Evolutionary conservation across 2,329 filamentous ascomycete genomes (phyloP), one percentile per base, ranked within the genome.

Genomic region (Penicillium fuscoglaucum): DNA sequence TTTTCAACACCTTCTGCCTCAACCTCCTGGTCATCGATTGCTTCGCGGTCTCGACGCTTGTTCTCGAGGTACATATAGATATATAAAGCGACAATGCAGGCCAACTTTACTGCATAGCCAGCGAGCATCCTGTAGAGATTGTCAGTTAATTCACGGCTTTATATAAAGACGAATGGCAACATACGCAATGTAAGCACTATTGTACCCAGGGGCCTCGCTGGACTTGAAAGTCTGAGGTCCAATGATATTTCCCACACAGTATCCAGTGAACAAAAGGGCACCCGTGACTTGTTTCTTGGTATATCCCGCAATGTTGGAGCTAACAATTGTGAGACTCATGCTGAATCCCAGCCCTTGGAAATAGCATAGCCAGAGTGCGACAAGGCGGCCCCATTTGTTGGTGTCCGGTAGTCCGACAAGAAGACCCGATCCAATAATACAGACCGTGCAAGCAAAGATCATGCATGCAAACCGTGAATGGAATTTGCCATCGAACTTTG

Each of bases 311-410:
- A 84, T 73, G 65, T 85, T 85, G 12, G 76, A 79, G 58, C 75
- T 80, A 29, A 84, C 75, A 68, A 84, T 82, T 0, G 81, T 84
- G 59, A 84, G 67, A 55, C 76, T 79, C 74, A 84, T 79, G 44
- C 77, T 81, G 64, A 84, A 84, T 1, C 82, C 80, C 7, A 84
- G 62, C 0, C 80, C 80, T 61, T 83, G 80, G 66, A 83, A 83
- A 63, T 79, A 83, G 60, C 80, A 83, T 15, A 86, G 73, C 82
- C 83, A 86, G 4, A 85, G 75, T 0, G 79, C 82, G 5, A 85
- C 83, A 1, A 86, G 72, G 3, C 82, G 75, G 13, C 82, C 83
- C 83, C 83, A 85, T 73, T 83, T 83, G 63, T 83, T 82, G 40
- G 65, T 64, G 21, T 72, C 66, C 0, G 82, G 80, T 6, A 85